Evolutionary conservation across 2,329 filamentous ascomycete genomes (phyloP).

Genomic region (Pezicula radicicola): DNA sequence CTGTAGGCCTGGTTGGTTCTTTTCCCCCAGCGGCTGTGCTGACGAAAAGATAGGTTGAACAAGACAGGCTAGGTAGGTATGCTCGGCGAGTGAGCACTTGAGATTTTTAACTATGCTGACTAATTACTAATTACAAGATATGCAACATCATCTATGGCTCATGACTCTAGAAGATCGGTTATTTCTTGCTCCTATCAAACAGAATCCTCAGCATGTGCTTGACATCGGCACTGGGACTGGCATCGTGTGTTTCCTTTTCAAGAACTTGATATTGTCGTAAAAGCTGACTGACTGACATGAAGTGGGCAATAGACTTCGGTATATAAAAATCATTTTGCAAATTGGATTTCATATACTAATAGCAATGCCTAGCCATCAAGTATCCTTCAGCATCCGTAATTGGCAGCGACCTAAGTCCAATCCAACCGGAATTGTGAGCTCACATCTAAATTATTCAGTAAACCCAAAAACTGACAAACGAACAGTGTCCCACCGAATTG

Average conservation of each 20-base stretch:
- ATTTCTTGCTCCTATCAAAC: conserved; percentile 1
- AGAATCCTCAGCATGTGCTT: neutral
- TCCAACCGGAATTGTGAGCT: conserved; percentile 15
- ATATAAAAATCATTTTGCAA: too few species aligned
- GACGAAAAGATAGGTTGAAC: neutral
- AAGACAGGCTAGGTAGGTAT: neutral
- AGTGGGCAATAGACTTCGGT: too few species aligned
- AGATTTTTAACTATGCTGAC: neutral
- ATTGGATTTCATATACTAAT: too few species aligned
- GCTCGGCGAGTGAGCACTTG: neutral
- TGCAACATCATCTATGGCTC: neutral
- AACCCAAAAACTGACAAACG: neutral
- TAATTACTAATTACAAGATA: neutral
- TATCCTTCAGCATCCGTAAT: conserved; percentile 19
- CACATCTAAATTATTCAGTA: neutral
- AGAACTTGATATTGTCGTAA: too few species aligned
- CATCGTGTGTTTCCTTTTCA: neutral
- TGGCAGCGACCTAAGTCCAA: conserved; percentile 23
- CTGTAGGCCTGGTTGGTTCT: too few species aligned
- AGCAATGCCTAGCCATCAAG: neutral
- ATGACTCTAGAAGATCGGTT: neutral
- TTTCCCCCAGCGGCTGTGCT: neutral
- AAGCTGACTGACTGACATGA: too few species aligned
- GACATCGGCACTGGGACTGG: neutral
- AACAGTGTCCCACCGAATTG: conserved; percentile 39